Base-by-base conservation (phyloP, 441 rosid species). In the Flueggea neowawraea region DNA sequence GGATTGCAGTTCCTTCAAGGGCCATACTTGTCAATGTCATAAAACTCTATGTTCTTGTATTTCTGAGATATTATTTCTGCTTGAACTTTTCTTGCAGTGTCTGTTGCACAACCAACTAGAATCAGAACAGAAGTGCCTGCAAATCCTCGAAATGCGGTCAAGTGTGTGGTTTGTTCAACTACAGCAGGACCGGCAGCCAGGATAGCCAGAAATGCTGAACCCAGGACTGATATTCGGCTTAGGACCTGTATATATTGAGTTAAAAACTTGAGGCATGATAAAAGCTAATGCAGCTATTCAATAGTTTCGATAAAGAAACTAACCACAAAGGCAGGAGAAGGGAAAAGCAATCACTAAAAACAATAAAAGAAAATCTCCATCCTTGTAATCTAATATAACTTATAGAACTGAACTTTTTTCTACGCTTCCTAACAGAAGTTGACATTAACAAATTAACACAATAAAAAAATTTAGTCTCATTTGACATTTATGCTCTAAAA, bases 1-100 rank as follows among this genome's bases (percentile, higher is more conserved):
- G 49, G 13, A 47, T 45, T 60, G 28, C 28, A 22, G 28, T 22
- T 22, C 28, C 28, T 22, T 73, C 54, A 78, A 0, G 56, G 71
- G 16, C 65, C 68, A 2, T 72, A 75, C 78, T 71, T 82, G 74
- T 91, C 86, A 12, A 82, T 70, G 69, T 94, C 92, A 58, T 94
- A 91, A 61, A 87, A 91, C 77, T 91, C 97, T 17, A 95, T 89
- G 79, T 86, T 88, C 84, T 91, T 89, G 80, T 95, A 87, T 81
- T 95, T 95, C 45, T 87, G 99, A 44, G 99, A 91, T 66, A 91
- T 95, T 28, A 95, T 84, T 82, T 95, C 96, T 6, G 96, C 99
- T 75, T 89, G 88, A 62, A 95, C 96, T 79, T 91, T 95, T 80
- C 99, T 84, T 58, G 97, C 99, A 10, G 97, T 91, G 67, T 95